phyloP scores from a whole-genome alignment of 2,329 filamentous ascomycete species.

The Nectriaceae sp. region DNA sequence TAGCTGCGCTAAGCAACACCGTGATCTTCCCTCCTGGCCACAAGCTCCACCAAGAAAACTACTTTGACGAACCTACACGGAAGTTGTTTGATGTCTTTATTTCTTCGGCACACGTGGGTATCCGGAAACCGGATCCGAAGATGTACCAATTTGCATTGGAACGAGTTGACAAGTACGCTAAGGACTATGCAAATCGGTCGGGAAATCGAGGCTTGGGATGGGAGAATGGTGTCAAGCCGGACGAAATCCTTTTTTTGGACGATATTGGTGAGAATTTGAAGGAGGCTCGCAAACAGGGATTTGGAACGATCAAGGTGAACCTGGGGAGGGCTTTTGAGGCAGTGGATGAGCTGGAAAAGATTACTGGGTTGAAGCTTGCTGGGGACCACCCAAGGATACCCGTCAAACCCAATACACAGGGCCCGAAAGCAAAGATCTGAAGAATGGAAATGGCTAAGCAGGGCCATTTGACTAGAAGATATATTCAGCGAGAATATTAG shows the following conservation, averaged over 20 bases:
- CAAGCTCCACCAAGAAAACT: constrained; percentile 57
- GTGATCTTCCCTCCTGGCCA: constrained; percentile 81
- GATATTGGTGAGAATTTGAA: constrained; percentile 95
- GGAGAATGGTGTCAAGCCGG: constrained; percentile 53
- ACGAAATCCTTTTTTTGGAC: constrained; percentile 84
- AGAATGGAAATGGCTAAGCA: not conserved
- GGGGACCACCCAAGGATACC: constrained; percentile 55
- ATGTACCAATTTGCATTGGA: constrained; percentile 78
- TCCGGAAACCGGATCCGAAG: constrained; percentile 81
- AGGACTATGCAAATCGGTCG: constrained; percentile 45
- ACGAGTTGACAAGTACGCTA: constrained; percentile 64
- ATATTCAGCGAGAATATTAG: not conserved
- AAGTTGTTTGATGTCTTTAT: constrained; percentile 84
- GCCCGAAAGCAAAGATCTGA: constrained; percentile 45
- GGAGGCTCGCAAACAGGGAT: constrained; percentile 71
- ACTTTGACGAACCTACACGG: constrained; percentile 58
- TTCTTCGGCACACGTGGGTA: constrained; percentile 80
- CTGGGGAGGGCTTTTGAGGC: constrained; percentile 79
- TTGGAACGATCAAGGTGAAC: constrained; percentile 82
- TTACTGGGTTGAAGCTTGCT: constrained; percentile 68
- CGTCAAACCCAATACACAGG: constrained; percentile 38
- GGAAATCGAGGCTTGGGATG: constrained; percentile 45
- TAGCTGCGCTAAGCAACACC: constrained; percentile 89
- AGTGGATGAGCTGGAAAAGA: constrained; percentile 75
- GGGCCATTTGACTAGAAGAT: not conserved